A percentile compares a stretch with the other conserved stretches of the same genome.
Evolutionary conservation across 176 grass and related monocot species (phyloP).

Genomic region (Chrysopogon serrulatus): DNA sequence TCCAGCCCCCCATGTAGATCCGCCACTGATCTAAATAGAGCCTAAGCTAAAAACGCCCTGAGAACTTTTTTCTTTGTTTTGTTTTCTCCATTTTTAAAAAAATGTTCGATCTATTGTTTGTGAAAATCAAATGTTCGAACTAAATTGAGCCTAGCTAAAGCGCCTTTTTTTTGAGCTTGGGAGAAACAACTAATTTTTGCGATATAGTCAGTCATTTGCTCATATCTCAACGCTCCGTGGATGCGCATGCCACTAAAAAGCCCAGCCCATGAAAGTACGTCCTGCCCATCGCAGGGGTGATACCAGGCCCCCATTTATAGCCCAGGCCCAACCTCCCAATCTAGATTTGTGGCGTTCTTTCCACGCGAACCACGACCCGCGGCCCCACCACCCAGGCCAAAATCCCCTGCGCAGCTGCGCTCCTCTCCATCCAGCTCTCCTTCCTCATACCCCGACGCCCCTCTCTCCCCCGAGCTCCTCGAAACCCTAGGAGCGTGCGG

Average conservation of each 20-base stretch:
- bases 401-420: background rate
- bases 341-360: background rate
- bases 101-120: too few relatives aligned
- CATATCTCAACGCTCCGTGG: too few relatives aligned
- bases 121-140: too few relatives aligned
- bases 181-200: too few relatives aligned
- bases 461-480: background rate
- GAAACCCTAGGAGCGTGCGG: conserved; percentile 35
- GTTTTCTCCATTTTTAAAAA: too few relatives aligned
- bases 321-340: background rate
- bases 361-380: background rate
- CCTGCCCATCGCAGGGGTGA: background rate
- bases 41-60: too few relatives aligned
- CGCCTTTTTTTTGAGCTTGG: too few relatives aligned
- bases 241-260: background rate
- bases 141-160: too few relatives aligned
- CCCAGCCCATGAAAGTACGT: background rate
- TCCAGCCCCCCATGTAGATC: too few relatives aligned
- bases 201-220: too few relatives aligned
- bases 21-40: too few relatives aligned
- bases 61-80: too few relatives aligned
- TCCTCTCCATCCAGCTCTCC: background rate
- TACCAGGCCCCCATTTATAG: background rate
- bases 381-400: background rate
- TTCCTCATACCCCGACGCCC: background rate